These are phyloP conservation scores for Setaria viridis DNA, from an alignment of 202 grass and related monocot genomes.

Conservation along the genomic window DNA sequence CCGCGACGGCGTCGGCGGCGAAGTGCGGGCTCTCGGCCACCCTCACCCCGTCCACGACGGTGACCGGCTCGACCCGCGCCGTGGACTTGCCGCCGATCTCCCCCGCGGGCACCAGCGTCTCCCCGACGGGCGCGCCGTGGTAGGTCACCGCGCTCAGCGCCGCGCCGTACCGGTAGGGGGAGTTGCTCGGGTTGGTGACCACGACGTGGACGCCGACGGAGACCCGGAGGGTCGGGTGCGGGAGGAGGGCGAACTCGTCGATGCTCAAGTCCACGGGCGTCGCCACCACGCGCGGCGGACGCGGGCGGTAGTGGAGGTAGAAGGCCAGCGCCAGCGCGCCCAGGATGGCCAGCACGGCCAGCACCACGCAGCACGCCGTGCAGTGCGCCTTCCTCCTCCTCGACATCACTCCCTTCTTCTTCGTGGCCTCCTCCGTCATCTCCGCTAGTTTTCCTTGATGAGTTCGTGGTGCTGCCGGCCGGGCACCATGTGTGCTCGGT, in stretches of 20 bases:
- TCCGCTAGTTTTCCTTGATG: neutral
- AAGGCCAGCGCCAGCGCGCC: constrained; percentile 42
- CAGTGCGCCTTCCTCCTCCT: neutral
- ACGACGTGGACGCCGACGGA: constrained; percentile 52
- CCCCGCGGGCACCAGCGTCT: constrained; percentile 49
- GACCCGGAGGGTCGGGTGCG: constrained; percentile 39
- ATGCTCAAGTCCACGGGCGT: constrained; percentile 38
- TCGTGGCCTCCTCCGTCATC: constrained; percentile 22
- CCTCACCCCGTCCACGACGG: constrained; percentile 51
- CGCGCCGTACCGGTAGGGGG: constrained; percentile 54
- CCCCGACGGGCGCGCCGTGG: constrained; percentile 58
- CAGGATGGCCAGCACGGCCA: constrained; percentile 36
- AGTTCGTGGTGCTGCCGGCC: neutral
- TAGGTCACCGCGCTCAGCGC: constrained; percentile 57
- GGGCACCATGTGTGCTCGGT: neutral
- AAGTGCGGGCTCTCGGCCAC: constrained; percentile 54
- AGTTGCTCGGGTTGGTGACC: constrained; percentile 68
- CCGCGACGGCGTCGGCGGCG: constrained; percentile 40
- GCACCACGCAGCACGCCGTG: constrained; percentile 46
- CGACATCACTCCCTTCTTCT: neutral
- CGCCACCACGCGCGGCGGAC: constrained; percentile 44
- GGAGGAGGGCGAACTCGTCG: constrained; percentile 36
- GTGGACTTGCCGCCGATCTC: constrained; percentile 39
- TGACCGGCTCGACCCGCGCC: neutral
- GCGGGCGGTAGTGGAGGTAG: constrained; percentile 68